Evolutionary conservation across 1,284 basidiomycete genomes (phyloP), one percentile per base, ranked within the genome.

Genomic region (Apiotrichum sp.): DNA sequence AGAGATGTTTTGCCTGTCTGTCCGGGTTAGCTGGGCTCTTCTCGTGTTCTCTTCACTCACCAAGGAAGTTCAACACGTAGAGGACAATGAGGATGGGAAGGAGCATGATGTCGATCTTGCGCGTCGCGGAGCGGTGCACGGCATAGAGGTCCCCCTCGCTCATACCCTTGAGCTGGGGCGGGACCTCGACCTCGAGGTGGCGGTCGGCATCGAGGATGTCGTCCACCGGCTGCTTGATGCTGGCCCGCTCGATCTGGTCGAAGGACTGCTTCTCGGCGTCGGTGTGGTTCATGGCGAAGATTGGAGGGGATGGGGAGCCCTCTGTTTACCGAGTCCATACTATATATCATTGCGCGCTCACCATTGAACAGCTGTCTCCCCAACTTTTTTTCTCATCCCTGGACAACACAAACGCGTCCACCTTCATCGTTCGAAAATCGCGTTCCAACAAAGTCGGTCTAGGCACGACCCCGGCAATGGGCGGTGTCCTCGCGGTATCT

Each of bases 81-180:
- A 52, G 43, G 14, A 45, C 22, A 22, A 52, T 43, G 39, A 55
- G 46, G 34, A 31, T 36, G 11, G 63, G 56, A 13, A 61, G 35
- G 34, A 65, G 50, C 38, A 61, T 50, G n/a, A 58, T 39, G 45
- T 65, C 63, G 3, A 57, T 55, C 50, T 61, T 61, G 16, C 57
- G 50, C 11, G 53, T 50, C 22, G 59, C 46, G 14, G 31, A 52
- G 51, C 63, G 65, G 50, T 69, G 64, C 41, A 71, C 53, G 2
- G 6, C 53, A 2, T 35, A 57, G 16, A 67, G 52, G 57, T 73
- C 67, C 31, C 66, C 65, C 0, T 47, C 56, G 14, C 54, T 56
- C 16, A 73, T 51, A 7, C 59, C 63, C 13, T 42, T 41, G 11
- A 73, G 58, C 5, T 61, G 59, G 7, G 55, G 65, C 16, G 71